Conservation (phyloP, 139 green algal species). For the Dunaliella primolecta region DNA sequence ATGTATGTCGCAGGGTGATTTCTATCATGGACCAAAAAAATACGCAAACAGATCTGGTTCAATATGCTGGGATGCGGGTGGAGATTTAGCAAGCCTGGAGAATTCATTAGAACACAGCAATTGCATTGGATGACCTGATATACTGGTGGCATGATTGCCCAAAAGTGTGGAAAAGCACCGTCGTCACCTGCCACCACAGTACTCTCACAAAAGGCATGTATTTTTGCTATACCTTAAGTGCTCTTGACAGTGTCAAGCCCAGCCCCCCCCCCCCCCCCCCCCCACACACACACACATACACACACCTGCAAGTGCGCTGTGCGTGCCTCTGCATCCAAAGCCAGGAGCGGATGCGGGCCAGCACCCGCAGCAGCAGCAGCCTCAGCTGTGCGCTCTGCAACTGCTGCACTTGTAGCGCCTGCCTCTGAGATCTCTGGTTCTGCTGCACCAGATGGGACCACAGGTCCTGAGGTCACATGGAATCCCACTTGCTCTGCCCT, state of each 20-base stretch:
- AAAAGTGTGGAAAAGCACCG: no score
- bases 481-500: not conserved
- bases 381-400: not conserved
- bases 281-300: not conserved
- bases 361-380: constrained; percentile 23
- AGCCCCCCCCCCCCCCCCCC: no score
- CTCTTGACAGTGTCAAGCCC: no score
- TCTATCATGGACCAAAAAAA: no score
- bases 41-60: not conserved
- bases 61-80: not conserved
- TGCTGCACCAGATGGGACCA: not conserved
- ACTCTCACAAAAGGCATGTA: no score
- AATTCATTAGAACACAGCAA: no score
- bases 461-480: not conserved
- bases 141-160: no score
- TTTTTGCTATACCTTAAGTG: no score
- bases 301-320: not conserved
- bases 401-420: constrained; percentile 13
- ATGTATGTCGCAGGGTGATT: no score
- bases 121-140: no score
- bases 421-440: no score
- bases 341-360: constrained; percentile 51
- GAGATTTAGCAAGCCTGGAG: not conserved
- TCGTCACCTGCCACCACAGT: no score
- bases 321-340: constrained; percentile 58